Percentiles rank a stretch among this genome's conserved stretches.
These are phyloP conservation scores for Starmerella roubikii DNA, from an alignment of 805 yeast genomes.

Conservation along the genomic window DNA sequence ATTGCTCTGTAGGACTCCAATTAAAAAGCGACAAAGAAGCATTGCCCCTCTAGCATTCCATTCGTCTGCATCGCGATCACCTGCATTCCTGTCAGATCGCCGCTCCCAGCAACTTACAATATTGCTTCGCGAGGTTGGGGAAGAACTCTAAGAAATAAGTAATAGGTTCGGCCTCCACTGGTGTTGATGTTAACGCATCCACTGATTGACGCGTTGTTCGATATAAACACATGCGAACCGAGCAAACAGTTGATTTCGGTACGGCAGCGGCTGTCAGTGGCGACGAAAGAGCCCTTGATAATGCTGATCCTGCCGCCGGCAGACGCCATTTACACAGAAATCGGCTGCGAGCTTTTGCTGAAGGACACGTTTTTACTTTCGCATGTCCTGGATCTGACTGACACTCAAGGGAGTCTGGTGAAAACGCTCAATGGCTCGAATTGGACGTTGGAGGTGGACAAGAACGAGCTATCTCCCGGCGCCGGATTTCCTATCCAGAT, in stretches of 20 bases:
- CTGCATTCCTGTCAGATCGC: no score
- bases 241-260: slow-evolving; percentile 13
- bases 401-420: not conserved
- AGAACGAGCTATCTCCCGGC: slow-evolving; percentile 3
- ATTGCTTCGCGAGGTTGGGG: no score
- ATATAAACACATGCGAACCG: slow-evolving; percentile 11
- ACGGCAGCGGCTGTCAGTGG: slow-evolving; percentile 1
- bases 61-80: no score
- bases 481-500: slow-evolving; percentile 2
- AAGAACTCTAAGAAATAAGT: no score
- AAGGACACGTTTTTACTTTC: slow-evolving; percentile 17
- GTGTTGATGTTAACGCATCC: slow-evolving; percentile 18
- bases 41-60: no score
- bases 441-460: slow-evolving; percentile 2
- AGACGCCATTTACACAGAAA: not conserved
- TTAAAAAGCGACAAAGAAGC: no score
- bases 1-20: no score
- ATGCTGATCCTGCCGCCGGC: slow-evolving; percentile 17
- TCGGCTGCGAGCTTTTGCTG: slow-evolving; percentile 10
- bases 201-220: slow-evolving; percentile 17
- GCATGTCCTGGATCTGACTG: slow-evolving; percentile 10
- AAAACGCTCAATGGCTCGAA: slow-evolving; percentile 5
- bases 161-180: no score
- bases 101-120: no score
- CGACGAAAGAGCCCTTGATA: slow-evolving; percentile 3